Conservation (phyloP, 2,329 filamentous ascomycete genomes). For the Tolypocladium pustulatum region DNA sequence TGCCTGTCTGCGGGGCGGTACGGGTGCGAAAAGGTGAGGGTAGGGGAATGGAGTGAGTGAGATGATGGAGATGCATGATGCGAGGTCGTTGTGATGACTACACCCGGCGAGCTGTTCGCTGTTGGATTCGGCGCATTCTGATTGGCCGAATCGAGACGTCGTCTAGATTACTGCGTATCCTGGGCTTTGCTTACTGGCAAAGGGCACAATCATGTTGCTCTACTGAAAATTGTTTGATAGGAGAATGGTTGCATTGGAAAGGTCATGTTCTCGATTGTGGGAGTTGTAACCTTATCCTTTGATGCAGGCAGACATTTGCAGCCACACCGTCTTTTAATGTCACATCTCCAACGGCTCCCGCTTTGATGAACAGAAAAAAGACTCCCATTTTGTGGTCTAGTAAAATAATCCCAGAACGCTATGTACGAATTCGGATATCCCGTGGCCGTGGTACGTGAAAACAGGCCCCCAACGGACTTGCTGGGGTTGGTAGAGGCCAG, state of each 20-base stretch:
- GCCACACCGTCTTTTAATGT: not conserved
- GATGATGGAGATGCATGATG: not conserved
- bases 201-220: too few species aligned
- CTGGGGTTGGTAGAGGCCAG: not conserved
- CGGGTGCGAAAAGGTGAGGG: not conserved
- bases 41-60: not conserved
- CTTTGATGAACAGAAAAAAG: not conserved
- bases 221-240: too few species aligned
- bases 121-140: not conserved
- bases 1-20: not conserved
- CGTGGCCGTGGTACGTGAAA: not conserved
- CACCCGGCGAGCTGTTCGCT: not conserved
- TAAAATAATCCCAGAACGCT: slow-evolving; percentile 3
- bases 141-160: not conserved
- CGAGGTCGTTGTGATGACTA: not conserved
- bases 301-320: too few species aligned
- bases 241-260: too few species aligned
- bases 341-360: not conserved
- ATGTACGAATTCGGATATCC: not conserved
- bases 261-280: too few species aligned
- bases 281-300: too few species aligned
- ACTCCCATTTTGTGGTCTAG: not conserved
- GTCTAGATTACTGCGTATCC: too few species aligned
- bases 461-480: not conserved
- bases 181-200: too few species aligned